Conservation (phyloP, 2,329 filamentous ascomycete genomes). For the Cercospora sojina region DNA sequence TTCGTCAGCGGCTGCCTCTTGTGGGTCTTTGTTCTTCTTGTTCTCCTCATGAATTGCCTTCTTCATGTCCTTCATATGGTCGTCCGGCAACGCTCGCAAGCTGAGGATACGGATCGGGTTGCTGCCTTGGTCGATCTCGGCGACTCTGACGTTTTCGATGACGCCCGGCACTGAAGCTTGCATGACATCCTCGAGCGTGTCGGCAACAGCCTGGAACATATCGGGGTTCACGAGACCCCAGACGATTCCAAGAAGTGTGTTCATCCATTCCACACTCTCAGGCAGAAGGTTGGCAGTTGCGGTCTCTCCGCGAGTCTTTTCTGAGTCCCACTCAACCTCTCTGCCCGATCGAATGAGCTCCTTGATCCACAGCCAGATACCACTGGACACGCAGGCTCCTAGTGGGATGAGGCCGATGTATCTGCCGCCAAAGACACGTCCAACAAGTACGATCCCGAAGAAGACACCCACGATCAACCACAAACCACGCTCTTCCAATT, state of each 20-base stretch:
- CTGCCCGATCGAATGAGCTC: constrained; percentile 79
- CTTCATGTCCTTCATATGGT: constrained; percentile 77
- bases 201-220: constrained; percentile 89
- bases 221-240: constrained; percentile 95
- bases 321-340: constrained; percentile 83
- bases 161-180: constrained; percentile 87
- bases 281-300: constrained; percentile 85
- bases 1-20: constrained; percentile 84
- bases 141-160: constrained; percentile 91
- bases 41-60: constrained; percentile 76
- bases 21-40: constrained; percentile 75
- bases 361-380: constrained; percentile 85
- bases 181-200: constrained; percentile 94
- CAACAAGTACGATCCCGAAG: constrained; percentile 70
- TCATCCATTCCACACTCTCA: constrained; percentile 88
- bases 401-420: constrained; percentile 75
- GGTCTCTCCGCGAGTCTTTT: constrained; percentile 79
- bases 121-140: constrained; percentile 89
- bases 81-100: constrained; percentile 78
- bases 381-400: constrained; percentile 68
- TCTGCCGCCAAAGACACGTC: constrained; percentile 74
- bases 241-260: constrained; percentile 76
- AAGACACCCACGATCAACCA: constrained; percentile 70
- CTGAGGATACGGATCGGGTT: constrained; percentile 88
- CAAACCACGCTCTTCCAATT: constrained; percentile 72